Conservation (phyloP, 371 early-diverging fungal species). For the Mortierella sp. region DNA sequence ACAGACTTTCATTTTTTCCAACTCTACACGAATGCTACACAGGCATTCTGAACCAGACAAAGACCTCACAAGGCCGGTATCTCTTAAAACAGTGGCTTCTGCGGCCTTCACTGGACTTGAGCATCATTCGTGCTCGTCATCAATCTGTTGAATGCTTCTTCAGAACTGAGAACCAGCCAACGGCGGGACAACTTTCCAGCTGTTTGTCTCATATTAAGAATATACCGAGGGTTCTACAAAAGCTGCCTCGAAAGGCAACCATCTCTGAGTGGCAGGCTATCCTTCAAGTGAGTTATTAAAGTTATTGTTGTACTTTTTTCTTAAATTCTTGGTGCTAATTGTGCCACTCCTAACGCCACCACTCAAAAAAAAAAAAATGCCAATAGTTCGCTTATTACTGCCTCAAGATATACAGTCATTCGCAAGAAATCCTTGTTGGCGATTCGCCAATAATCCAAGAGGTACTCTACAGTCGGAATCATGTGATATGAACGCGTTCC, state of each 20-base stretch:
- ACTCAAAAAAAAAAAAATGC: too few relatives aligned
- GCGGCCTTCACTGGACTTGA: constrained; percentile 66
- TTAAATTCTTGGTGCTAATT: not conserved
- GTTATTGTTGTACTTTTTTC: too few relatives aligned
- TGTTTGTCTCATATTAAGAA: constrained; percentile 73
- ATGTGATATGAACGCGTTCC: too few relatives aligned
- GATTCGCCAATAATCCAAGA: constrained; percentile 58
- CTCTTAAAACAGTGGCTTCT: constrained; percentile 75
- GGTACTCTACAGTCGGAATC: constrained; percentile 32
- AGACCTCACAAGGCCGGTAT: constrained; percentile 68
- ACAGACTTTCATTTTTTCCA: not conserved
- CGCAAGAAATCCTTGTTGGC: constrained; percentile 41
- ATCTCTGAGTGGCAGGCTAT: constrained; percentile 78
- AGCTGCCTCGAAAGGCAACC: constrained; percentile 64
- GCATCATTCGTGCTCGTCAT: constrained; percentile 65
- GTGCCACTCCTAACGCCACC: not conserved
- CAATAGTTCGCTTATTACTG: constrained; percentile 76
- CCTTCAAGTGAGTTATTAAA: constrained; percentile 72
- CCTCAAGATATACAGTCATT: constrained; percentile 61
- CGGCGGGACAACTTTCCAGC: constrained; percentile 55
- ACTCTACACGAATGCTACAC: not conserved
- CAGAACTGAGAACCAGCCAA: constrained; percentile 50
- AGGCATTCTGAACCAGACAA: constrained; percentile 75
- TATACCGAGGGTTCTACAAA: constrained; percentile 65
- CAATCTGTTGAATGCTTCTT: constrained; percentile 66